Evolutionary conservation across 352 stramenopile species (phyloP), one percentile per base, ranked within the genome.

Genomic region (Pythium biforme): DNA sequence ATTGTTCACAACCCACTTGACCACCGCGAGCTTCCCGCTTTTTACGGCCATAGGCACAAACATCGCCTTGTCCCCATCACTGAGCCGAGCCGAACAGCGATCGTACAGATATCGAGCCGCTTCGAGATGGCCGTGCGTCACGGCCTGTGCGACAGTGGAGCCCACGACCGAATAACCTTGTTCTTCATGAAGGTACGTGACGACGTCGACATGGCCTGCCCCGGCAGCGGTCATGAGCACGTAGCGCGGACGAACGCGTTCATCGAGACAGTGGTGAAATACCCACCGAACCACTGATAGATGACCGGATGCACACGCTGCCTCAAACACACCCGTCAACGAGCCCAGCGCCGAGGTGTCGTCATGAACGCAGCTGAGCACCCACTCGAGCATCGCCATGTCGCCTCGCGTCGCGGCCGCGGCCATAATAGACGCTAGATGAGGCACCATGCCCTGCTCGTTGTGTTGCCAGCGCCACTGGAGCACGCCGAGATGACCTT

Each of bases 331-430:
- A 8, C 31, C 29, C 8, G 31, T 45, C 15, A 56, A n/a, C 49
- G 49, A 56, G n/a, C 31, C 49, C 2, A 27, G 26, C 27, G 12
- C 17, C 7, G n/a, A 2, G 3, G 10, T 4, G 0, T 56, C 15
- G 29, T 43, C 2, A 3, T 25, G 3, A 19, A 22, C 17, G 37
- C 2, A 1, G 15, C 37, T 14, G n/a, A 43, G 15, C 8, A 25
- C 33, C 49, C 27, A 56, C 20, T 56, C 6, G 3, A 59, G n/a
- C 33, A 59, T 49, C 20, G 45, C 39, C 33, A 59, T 37, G 37
- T 59, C 52, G 15, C 52, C 52, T 20, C 37, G 33, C 33, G 23
- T 59, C 9, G 52, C 52, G 10, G 52, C 52, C n/a, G 19, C 31
- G 26, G 25, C 22, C 33, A 59, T 34, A 20, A 26, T 20, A 11